Evolutionary conservation across 805 yeast genomes (phyloP).

Genomic region (Metschnikowia cerradonensis): DNA sequence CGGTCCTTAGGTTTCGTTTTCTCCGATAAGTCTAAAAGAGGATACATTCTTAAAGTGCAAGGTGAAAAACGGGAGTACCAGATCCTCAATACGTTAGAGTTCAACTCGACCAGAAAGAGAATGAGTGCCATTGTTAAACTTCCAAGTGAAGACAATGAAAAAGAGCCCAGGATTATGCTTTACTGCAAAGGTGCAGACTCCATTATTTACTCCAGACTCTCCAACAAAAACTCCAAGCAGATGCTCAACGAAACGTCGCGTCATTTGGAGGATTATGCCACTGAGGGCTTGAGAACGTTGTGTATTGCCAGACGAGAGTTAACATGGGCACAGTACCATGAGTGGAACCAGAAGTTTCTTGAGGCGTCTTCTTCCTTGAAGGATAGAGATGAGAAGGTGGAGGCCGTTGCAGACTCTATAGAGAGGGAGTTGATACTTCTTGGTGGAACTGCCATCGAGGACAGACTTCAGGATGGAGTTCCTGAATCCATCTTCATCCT

Average conservation of each 20-base stretch:
- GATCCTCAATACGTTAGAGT: conserved; percentile 66
- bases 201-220: conserved; percentile 64
- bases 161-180: conserved; percentile 50
- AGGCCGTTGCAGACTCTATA: conserved; percentile 67
- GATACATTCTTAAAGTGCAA: conserved; percentile 62
- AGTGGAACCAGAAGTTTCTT: conserved; percentile 61
- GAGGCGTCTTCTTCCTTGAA: conserved; percentile 61
- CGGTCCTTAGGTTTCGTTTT: conserved; percentile 72
- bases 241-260: conserved; percentile 62
- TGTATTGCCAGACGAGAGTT: conserved; percentile 74
- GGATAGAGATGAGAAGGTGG: conserved; percentile 68
- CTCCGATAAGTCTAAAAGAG: conserved; percentile 61
- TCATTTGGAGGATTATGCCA: conserved; percentile 74
- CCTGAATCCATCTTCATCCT: conserved; percentile 72
- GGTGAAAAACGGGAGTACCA: conserved; percentile 70
- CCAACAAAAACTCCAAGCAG: conserved; percentile 42
- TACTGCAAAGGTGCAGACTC: conserved; percentile 87
- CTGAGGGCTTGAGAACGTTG: conserved; percentile 78
- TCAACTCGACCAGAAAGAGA: conserved; percentile 82
- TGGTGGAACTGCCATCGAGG: conserved; percentile 88
- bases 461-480: conserved; percentile 80
- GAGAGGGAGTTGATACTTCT: conserved; percentile 61
- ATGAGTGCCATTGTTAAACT: conserved; percentile 79
- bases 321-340: conserved; percentile 55
- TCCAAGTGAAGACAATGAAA: conserved; percentile 38